Evolutionary conservation across 495 filamentous ascomycete genomes (phyloP).

Genomic region (Xylaria castorea): DNA sequence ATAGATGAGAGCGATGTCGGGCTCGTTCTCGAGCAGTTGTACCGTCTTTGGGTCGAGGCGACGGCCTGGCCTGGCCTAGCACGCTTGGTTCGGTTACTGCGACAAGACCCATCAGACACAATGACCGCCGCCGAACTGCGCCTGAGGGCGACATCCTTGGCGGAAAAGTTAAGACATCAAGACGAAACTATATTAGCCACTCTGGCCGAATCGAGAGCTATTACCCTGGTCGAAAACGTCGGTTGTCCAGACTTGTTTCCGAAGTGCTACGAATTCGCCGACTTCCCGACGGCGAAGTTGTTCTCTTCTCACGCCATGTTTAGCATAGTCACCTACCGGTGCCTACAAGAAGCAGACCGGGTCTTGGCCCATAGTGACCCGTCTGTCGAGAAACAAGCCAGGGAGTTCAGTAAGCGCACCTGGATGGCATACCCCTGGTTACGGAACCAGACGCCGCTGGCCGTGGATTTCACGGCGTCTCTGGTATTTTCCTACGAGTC

Average conservation of each 20-base stretch:
- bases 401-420: slow-evolving; percentile 35
- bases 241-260: slow-evolving; percentile 31
- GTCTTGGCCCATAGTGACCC: slow-evolving; percentile 28
- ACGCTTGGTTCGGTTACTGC: slow-evolving; percentile 30
- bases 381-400: slow-evolving; percentile 32
- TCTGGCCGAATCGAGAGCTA: slow-evolving; percentile 31
- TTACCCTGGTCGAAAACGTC: slow-evolving; percentile 31
- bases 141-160: slow-evolving; percentile 27
- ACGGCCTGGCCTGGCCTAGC: slow-evolving; percentile 38
- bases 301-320: slow-evolving; percentile 37
- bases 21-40: slow-evolving; percentile 33
- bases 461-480: slow-evolving; percentile 38
- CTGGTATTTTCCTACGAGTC: slow-evolving; percentile 42
- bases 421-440: slow-evolving; percentile 40
- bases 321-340: slow-evolving; percentile 33
- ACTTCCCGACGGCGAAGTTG: slow-evolving; percentile 39
- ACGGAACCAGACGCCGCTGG: slow-evolving; percentile 33
- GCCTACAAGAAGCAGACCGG: slow-evolving; percentile 35
- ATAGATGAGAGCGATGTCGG: slow-evolving; percentile 29
- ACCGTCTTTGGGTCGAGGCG: slow-evolving; percentile 38
- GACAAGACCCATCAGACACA: slow-evolving; percentile 32
- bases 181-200: slow-evolving; percentile 31
- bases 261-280: slow-evolving; percentile 36
- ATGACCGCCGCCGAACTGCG: slow-evolving; percentile 33
- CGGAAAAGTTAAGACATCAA: slow-evolving; percentile 31